Evolutionary conservation across 257 asterid species (phyloP).

Genomic region (Solanum pinnatisectum): DNA sequence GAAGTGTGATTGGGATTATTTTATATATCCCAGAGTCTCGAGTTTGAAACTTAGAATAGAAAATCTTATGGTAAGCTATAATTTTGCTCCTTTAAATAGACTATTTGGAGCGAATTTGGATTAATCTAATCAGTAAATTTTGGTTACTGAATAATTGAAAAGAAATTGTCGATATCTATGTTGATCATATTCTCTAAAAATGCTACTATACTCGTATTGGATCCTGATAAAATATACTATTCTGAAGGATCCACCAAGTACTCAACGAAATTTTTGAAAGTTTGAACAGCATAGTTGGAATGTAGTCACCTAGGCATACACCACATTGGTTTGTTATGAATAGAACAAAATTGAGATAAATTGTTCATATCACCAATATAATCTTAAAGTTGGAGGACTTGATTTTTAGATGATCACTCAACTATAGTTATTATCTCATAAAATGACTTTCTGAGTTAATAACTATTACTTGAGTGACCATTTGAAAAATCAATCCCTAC

Average conservation of each 20-base stretch:
- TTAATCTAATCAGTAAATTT: background rate
- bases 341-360: background rate
- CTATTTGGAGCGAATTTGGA: background rate
- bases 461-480: background rate
- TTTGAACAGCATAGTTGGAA: background rate
- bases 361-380: too few relatives aligned
- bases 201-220: background rate
- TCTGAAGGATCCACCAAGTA: background rate
- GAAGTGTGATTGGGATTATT: background rate
- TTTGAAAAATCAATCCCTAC: background rate
- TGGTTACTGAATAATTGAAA: background rate
- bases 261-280: background rate
- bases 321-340: background rate
- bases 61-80: background rate
- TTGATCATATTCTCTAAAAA: background rate
- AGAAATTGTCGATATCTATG: background rate
- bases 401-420: background rate
- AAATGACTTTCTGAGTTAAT: background rate
- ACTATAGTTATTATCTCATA: background rate
- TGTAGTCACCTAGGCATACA: background rate
- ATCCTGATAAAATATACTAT: background rate
- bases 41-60: background rate
- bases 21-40: background rate
- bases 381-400: background rate
- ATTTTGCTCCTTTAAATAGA: background rate